Conservation (phyloP, 129 eudicot genomes). For the Centaurea solstitialis region DNA sequence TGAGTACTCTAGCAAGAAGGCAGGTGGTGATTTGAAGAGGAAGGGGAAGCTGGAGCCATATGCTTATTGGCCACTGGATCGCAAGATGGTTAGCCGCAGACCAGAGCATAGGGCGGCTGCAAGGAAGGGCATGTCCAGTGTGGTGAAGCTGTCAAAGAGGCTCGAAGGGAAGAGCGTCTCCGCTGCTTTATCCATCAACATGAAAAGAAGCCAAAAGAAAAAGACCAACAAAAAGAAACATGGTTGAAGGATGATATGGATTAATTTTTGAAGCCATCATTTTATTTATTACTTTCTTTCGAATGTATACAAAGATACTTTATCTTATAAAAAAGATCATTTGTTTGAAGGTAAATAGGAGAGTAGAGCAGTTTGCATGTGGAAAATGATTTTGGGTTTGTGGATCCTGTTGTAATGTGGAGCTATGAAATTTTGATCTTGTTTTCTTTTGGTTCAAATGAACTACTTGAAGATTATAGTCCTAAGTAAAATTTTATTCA, state of each 20-base stretch:
- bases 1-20: constrained; percentile 95
- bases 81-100: constrained; percentile 93
- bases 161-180: constrained; percentile 83
- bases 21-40: constrained; percentile 89
- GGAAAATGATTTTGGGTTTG: background rate
- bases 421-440: background rate
- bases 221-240: constrained; percentile 29
- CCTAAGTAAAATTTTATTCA: background rate
- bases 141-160: constrained; percentile 71
- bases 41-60: constrained; percentile 95
- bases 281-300: background rate
- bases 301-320: background rate
- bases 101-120: constrained; percentile 96
- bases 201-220: constrained; percentile 51
- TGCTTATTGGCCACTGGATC: constrained; percentile 98
- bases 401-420: background rate
- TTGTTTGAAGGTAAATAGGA: background rate
- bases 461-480: background rate
- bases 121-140: constrained; percentile 91
- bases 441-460: background rate
- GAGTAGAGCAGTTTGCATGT: background rate
- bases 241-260: background rate
- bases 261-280: background rate
- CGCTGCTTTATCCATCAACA: constrained; percentile 54
- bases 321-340: background rate